Evolutionary conservation across 257 asterid genomes (phyloP).

Genomic region (Salvia miltiorrhiza): DNA sequence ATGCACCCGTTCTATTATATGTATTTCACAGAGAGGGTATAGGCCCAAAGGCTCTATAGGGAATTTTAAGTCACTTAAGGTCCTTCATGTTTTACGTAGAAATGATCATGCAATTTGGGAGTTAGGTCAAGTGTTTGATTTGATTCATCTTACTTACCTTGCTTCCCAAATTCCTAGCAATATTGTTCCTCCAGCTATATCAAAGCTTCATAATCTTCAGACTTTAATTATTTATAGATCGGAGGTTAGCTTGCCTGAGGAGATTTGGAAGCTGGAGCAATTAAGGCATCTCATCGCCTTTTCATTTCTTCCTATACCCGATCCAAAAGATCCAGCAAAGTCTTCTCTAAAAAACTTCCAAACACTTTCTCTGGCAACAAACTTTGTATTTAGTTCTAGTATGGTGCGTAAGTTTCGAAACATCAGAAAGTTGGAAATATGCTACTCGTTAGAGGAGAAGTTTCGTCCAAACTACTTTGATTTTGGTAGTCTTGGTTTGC

Average conservation of each 20-base stretch:
- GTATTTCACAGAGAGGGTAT: no score
- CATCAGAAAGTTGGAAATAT: background rate
- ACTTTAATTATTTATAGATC: background rate
- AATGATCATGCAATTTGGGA: background rate
- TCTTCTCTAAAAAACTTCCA: background rate
- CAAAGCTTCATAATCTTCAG: background rate
- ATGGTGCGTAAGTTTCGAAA: no score
- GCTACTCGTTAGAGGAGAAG: background rate
- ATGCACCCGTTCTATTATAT: background rate
- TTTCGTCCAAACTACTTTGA: no score
- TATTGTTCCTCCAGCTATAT: no score
- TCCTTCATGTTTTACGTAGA: no score
- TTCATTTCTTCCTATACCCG: background rate
- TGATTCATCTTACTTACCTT: background rate
- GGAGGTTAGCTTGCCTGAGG: background rate
- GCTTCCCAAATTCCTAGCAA: background rate
- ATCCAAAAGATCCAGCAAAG: background rate
- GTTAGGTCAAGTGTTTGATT: background rate
- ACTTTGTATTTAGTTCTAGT: background rate
- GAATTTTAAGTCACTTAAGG: no score
- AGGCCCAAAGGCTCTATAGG: no score
- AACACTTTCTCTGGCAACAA: background rate
- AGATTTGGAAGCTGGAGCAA: background rate
- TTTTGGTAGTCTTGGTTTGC: no score
- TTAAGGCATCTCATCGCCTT: background rate